Evolutionary conservation across 768 basidiomycete species (phyloP).

Genomic region (Fistulinella prunicolor): DNA sequence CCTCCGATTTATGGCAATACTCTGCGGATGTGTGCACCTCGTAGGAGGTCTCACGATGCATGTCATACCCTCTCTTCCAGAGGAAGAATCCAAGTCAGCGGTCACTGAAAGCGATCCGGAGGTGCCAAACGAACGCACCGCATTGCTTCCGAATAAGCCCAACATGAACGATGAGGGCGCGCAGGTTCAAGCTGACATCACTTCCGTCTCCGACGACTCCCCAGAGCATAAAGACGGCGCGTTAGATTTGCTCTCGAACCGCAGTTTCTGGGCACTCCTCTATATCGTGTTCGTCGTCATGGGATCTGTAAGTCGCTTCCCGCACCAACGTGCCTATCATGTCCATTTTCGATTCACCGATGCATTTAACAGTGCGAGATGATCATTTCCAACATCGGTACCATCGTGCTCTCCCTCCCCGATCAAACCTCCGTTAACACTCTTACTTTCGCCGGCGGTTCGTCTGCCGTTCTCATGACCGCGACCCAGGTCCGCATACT

Average conservation of each 20-base stretch:
- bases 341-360: too few species aligned
- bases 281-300: slow-evolving; percentile 50
- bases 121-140: slow-evolving; percentile 26
- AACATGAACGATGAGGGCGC: slow-evolving; percentile 11
- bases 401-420: slow-evolving; percentile 66
- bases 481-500: slow-evolving; percentile 67
- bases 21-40: slow-evolving; percentile 52
- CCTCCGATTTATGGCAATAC: slow-evolving; percentile 53
- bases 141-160: slow-evolving; percentile 29
- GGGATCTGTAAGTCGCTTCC: slow-evolving; percentile 62
- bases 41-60: slow-evolving; percentile 49
- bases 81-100: slow-evolving; percentile 1
- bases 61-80: slow-evolving; percentile 8
- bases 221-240: slow-evolving; percentile 22
- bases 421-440: slow-evolving; percentile 17
- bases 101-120: slow-evolving; percentile 13
- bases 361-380: slow-evolving; percentile 57
- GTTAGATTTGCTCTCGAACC: slow-evolving; percentile 49
- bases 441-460: slow-evolving; percentile 6
- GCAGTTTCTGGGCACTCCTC: slow-evolving; percentile 63
- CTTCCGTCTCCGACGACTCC: slow-evolving; percentile 25
- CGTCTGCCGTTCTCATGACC: slow-evolving; percentile 38
- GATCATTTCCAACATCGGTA: slow-evolving; percentile 81
- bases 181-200: slow-evolving; percentile 19
- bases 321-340: too few species aligned